phyloP scores from a whole-genome alignment of 2,329 filamentous ascomycete genomes.

The Whalleya microplaca region DNA sequence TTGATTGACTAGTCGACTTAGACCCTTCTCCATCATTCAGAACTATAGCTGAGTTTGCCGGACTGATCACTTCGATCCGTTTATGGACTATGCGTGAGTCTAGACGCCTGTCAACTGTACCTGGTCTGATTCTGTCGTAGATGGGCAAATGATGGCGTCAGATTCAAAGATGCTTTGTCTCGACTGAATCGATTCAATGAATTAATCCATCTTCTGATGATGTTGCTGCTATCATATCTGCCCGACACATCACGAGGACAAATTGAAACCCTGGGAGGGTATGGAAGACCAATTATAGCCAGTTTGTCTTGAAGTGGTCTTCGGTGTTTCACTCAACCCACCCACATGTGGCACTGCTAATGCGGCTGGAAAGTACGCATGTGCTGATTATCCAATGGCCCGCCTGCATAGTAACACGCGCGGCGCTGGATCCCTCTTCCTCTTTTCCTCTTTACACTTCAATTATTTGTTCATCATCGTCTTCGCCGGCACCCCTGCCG shows the following conservation, averaged over 20 bases:
- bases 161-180: neutral
- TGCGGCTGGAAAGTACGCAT: slow-evolving; percentile 8
- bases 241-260: neutral
- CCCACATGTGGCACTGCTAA: slow-evolving; percentile 3
- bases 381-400: slow-evolving; percentile 10
- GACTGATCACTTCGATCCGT: neutral
- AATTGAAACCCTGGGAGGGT: neutral
- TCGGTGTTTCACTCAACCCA: neutral
- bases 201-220: neutral
- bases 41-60: neutral
- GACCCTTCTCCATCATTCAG: neutral
- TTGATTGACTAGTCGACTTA: neutral
- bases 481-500: slow-evolving; percentile 47
- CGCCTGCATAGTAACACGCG: slow-evolving; percentile 2
- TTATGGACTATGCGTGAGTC: neutral
- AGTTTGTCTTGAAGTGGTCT: neutral
- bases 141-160: neutral
- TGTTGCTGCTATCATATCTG: neutral
- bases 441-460: slow-evolving; percentile 48
- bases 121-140: neutral
- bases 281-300: neutral
- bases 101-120: neutral
- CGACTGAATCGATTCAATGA: neutral
- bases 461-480: slow-evolving; percentile 59
- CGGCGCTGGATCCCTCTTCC: too few species aligned